These are phyloP conservation scores for Agrocybe praecox DNA, from an alignment of 768 basidiomycete genomes.

Conservation along the genomic window DNA sequence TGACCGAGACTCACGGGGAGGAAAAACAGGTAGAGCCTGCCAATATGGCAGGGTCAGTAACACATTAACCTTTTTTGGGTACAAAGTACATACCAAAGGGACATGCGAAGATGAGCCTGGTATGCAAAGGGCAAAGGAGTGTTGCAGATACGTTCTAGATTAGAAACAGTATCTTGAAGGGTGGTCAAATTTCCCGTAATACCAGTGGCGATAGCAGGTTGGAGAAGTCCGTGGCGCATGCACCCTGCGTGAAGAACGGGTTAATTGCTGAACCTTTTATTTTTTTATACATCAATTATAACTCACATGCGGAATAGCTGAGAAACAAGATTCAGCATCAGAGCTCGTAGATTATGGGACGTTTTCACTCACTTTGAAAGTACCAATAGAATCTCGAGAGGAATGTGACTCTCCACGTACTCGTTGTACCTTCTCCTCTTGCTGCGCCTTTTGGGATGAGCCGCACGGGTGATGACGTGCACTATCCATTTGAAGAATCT, in stretches of 20 bases:
- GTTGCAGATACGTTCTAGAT: conserved; percentile 64
- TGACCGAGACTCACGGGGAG: conserved; percentile 36
- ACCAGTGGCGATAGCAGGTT: conserved; percentile 56
- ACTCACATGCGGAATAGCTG: conserved; percentile 30
- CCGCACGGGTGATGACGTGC: conserved; percentile 13
- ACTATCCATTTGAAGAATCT: conserved; percentile 45
- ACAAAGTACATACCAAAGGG: conserved; percentile 53
- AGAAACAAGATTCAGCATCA: conserved; percentile 15
- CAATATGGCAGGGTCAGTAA: conserved; percentile 37
- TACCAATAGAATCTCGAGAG: conserved; percentile 57
- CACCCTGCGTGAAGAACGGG: conserved; percentile 34
- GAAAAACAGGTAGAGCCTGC: conserved; percentile 42
- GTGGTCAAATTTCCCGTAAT: conserved; percentile 45
- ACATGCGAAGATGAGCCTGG: conserved; percentile 67
- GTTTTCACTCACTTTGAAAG: conserved; percentile 43
- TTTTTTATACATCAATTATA: too few relatives aligned
- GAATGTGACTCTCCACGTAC: conserved; percentile 62
- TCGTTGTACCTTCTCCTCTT: conserved; percentile 21
- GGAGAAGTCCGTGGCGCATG: conserved; percentile 40
- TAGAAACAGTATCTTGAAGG: conserved; percentile 59
- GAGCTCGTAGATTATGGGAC: conserved; percentile 4
- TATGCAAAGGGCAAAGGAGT: conserved; percentile 74
- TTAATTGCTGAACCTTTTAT: too few relatives aligned
- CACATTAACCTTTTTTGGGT: conserved; percentile 50
- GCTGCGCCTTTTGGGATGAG: conserved; percentile 12